These are phyloP conservation scores for Botrytis cinerea DNA, from an alignment of 2,329 filamentous ascomycete species.

Conservation along the genomic window DNA sequence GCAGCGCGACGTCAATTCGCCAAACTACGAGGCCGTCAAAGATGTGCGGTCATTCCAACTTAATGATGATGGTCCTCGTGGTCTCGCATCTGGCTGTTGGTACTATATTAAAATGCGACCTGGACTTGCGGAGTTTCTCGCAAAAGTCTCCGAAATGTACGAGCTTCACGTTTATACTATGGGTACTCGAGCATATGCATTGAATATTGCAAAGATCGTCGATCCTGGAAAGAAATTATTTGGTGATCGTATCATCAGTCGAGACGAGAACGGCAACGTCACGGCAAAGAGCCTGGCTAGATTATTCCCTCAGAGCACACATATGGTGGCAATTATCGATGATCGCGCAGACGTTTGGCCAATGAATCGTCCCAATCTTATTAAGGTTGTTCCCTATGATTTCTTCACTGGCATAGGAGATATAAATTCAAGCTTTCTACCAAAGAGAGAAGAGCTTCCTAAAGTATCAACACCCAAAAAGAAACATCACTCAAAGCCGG, in stretches of 20 bases:
- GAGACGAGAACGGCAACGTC: conserved; percentile 94
- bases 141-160: conserved; percentile 76
- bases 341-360: conserved; percentile 96
- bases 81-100: conserved; percentile 72
- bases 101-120: conserved; percentile 99
- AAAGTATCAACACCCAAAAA: conserved; percentile 35
- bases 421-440: conserved; percentile 96
- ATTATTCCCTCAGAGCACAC: conserved; percentile 92
- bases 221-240: conserved; percentile 89
- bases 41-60: conserved; percentile 88
- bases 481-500: conserved; percentile 27
- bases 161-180: conserved; percentile 99
- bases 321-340: conserved; percentile 99
- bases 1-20: conserved; percentile 84
- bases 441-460: conserved; percentile 65
- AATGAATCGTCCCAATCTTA: conserved; percentile 84
- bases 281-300: conserved; percentile 87
- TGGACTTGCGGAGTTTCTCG: conserved; percentile 77
- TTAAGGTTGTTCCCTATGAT: conserved; percentile 93
- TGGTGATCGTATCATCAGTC: conserved; percentile 90
- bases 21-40: conserved; percentile 88
- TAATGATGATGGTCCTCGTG: conserved; percentile 76
- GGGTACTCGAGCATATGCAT: conserved; percentile 95
- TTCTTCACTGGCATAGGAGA: conserved; percentile 98
- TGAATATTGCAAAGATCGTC: conserved; percentile 88